A percentile compares a stretch with the other conserved stretches of the same genome.
Conservation (phyloP, 2,329 filamentous ascomycete genomes). For the Fusarium fujikuroi region DNA sequence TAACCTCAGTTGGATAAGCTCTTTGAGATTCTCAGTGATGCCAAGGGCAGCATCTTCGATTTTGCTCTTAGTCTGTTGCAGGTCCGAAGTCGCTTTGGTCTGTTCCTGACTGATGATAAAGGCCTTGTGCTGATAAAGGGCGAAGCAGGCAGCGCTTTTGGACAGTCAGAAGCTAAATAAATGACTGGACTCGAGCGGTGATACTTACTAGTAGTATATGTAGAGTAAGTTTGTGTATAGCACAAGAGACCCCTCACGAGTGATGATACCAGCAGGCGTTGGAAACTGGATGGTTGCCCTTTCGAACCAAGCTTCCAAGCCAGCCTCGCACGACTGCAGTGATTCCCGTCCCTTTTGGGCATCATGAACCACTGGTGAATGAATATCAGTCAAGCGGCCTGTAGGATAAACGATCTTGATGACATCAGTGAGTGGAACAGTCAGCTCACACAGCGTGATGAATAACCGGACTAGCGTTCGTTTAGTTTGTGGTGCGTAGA, state of each 20-base stretch:
- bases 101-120: slow-evolving; percentile 10
- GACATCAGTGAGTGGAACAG: slow-evolving; percentile 23
- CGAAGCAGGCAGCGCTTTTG: slow-evolving; percentile 19
- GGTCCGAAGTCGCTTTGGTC: not conserved
- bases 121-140: slow-evolving; percentile 21
- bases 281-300: not conserved
- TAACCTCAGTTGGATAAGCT: slow-evolving; percentile 19
- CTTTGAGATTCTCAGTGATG: slow-evolving; percentile 24
- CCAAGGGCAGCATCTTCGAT: slow-evolving; percentile 7
- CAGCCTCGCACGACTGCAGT: slow-evolving; percentile 4
- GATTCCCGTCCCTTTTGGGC: not conserved
- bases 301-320: not conserved
- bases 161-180: accelerated
- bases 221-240: not conserved
- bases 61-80: not conserved
- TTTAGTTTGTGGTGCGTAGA: slow-evolving; percentile 17
- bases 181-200: accelerated
- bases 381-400: not conserved
- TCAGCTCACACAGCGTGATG: slow-evolving; percentile 23
- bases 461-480: slow-evolving; percentile 10
- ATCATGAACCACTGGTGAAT: not conserved
- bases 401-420: slow-evolving; percentile 22
- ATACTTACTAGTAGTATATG: slow-evolving; percentile 11
- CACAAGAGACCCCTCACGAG: not conserved
- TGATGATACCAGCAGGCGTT: not conserved